Evolutionary conservation across 192 early-diverging fungal genomes (phyloP).

Genomic region (Entomortierella lignicola): DNA sequence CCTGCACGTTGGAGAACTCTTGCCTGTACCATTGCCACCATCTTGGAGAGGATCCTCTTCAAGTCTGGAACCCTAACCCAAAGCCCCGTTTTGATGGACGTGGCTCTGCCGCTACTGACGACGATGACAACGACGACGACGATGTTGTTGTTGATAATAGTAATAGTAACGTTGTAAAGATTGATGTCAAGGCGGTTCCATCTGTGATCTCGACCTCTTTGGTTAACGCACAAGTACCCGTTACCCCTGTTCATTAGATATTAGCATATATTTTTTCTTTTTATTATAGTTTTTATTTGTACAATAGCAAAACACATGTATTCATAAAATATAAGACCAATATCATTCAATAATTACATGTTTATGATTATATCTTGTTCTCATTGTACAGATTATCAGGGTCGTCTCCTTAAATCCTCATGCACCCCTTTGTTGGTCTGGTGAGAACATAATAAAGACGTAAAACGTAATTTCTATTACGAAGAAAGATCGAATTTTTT

Average conservation of each 20-base stretch:
- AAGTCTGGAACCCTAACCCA: constrained; percentile 26
- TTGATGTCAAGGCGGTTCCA: not conserved
- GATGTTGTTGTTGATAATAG: not conserved
- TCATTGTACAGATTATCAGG: no score
- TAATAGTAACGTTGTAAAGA: not conserved
- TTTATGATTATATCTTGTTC: no score
- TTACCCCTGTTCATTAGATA: constrained; percentile 21
- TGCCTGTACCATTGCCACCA: constrained; percentile 42
- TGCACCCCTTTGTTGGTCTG: no score
- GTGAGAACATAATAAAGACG: no score
- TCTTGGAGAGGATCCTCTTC: constrained; percentile 23
- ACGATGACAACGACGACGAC: not conserved
- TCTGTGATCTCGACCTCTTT: not conserved
- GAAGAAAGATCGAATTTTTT: no score
- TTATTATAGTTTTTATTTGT: not conserved
- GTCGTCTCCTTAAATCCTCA: no score
- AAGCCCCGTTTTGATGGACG: constrained; percentile 19
- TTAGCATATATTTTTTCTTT: not conserved
- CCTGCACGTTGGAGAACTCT: constrained; percentile 50
- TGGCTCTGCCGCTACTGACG: not conserved
- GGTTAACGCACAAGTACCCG: constrained; percentile 4
- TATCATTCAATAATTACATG: no score
- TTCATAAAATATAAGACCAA: not conserved
- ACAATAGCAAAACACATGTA: not conserved
- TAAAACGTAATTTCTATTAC: no score